Evolutionary conservation across 192 early-diverging fungal genomes (phyloP).

Genomic region (Coemansia sp.): DNA sequence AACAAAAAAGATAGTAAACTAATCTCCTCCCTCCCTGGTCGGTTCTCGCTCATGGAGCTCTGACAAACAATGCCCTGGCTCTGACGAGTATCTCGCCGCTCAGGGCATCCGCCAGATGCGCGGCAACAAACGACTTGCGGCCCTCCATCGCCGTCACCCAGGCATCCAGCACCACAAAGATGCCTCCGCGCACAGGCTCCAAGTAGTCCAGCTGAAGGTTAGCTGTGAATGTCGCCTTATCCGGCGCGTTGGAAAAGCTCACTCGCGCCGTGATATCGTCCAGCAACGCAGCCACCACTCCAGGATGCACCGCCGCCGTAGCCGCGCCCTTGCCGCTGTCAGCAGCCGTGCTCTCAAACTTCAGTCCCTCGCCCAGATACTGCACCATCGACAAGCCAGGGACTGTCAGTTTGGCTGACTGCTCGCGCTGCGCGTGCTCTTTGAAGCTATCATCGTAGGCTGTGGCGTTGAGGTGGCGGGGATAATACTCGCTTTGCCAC

Average conservation of each 20-base stretch:
- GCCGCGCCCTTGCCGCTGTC: background rate
- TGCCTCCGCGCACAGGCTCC: conserved; percentile 5
- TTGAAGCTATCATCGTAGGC: conserved; percentile 16
- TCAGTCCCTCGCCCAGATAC: conserved; percentile 28
- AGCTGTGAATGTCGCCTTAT: conserved; percentile 38
- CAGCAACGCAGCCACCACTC: conserved; percentile 27
- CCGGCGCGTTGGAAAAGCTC: conserved; percentile 24
- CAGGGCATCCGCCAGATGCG: conserved; percentile 30
- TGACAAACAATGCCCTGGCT: conserved; percentile 37
- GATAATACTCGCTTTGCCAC: conserved; percentile 16
- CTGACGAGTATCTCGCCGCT: conserved; percentile 21
- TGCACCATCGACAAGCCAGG: conserved; percentile 40
- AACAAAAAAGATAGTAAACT: background rate
- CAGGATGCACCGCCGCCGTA: conserved; percentile 13
- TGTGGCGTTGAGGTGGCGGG: conserved; percentile 15
- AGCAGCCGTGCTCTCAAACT: conserved; percentile 7
- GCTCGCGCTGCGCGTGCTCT: background rate
- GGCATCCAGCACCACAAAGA: conserved; percentile 38
- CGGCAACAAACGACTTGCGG: conserved; percentile 35
- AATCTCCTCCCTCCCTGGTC: too few relatives aligned
- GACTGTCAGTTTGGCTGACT: background rate
- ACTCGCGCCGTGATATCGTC: conserved; percentile 45
- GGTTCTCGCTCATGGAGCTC: conserved; percentile 14
- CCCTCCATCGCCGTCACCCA: conserved; percentile 44
- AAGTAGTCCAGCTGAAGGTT: conserved; percentile 47